Evolutionary conservation across 345 rosid genomes (phyloP).

Genomic region (Odontarrhena argentea): DNA sequence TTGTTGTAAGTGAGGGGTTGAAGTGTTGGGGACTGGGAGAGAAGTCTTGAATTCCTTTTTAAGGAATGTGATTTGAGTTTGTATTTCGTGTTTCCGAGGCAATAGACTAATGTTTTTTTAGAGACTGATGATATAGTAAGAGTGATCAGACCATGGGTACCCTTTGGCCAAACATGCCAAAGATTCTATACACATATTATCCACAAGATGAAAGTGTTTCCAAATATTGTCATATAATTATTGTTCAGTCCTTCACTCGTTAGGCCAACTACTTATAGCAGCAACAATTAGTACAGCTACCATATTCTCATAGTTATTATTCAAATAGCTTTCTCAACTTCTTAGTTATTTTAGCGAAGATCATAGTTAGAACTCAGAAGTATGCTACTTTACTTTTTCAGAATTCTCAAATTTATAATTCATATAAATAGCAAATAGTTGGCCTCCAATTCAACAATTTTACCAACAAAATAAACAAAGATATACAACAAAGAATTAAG

Average conservation of each 20-base stretch:
- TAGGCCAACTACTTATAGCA: not conserved
- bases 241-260: not conserved
- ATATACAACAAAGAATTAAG: conserved; percentile 28
- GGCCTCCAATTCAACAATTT: conserved; percentile 23
- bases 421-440: conserved; percentile 4
- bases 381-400: not conserved
- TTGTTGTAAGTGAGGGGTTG: conserved; percentile 10
- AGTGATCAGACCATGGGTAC: not conserved
- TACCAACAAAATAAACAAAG: conserved; percentile 5
- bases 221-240: not conserved
- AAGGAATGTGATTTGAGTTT: not conserved
- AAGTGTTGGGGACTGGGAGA: not conserved
- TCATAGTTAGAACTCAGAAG: not conserved
- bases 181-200: not conserved
- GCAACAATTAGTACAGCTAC: too few relatives aligned
- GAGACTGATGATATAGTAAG: not conserved
- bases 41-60: not conserved
- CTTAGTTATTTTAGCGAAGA: not conserved
- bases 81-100: not conserved
- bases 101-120: not conserved
- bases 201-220: not conserved
- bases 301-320: not conserved
- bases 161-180: not conserved
- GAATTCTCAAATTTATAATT: not conserved
- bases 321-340: not conserved